phyloP scores from a whole-genome alignment of 2,329 filamentous ascomycete species.

The Aureobasidium melanogenum region DNA sequence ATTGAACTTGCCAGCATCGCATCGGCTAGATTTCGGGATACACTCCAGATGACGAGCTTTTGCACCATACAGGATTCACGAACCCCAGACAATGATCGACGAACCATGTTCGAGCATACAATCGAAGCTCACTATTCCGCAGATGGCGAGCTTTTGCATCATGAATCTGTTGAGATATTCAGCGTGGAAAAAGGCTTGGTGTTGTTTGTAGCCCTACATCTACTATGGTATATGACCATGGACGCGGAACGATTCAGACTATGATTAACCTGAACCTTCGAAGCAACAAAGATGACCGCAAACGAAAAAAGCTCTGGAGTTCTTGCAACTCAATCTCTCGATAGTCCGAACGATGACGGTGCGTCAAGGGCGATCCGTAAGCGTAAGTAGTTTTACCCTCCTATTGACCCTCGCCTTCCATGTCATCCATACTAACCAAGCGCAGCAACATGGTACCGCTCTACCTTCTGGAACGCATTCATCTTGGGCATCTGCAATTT shows the following conservation, averaged over 20 bases:
- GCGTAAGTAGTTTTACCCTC: not conserved
- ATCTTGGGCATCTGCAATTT: slow-evolving; percentile 65
- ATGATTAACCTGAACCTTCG: not conserved
- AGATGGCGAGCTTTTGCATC: slow-evolving; percentile 4
- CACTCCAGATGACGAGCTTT: not conserved
- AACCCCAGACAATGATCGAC: not conserved
- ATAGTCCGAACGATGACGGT: not conserved
- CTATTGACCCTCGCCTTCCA: not conserved
- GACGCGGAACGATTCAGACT: not conserved
- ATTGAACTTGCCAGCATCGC: too few relatives aligned
- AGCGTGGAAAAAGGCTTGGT: not conserved
- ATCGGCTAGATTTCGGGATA: too few relatives aligned
- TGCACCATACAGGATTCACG: not conserved
- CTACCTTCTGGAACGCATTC: slow-evolving; percentile 63
- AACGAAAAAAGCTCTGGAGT: not conserved
- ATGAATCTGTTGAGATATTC: not conserved
- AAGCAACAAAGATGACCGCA: not conserved
- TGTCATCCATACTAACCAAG: not conserved
- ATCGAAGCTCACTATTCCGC: not conserved
- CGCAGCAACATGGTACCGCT: slow-evolving; percentile 48
- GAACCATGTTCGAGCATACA: not conserved
- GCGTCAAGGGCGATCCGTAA: not conserved
- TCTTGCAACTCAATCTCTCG: not conserved
- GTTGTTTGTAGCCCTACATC: not conserved
- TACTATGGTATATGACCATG: not conserved